These are phyloP conservation scores for Huntiella decipiens DNA, from an alignment of 2,329 filamentous ascomycete genomes.

Conservation along the genomic window DNA sequence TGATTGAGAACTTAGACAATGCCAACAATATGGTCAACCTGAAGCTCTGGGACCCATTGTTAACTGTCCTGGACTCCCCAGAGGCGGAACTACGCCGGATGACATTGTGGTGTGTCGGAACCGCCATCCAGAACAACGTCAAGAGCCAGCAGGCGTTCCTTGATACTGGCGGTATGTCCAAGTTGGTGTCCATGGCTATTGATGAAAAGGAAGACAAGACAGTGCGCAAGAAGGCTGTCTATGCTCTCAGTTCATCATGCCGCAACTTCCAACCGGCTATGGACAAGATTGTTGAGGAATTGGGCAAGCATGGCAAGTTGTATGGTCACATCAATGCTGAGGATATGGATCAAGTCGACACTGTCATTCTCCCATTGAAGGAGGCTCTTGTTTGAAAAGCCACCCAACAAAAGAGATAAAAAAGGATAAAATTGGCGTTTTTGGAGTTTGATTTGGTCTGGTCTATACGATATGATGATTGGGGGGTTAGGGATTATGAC, in stretches of 20 bases:
- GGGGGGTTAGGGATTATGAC: neutral
- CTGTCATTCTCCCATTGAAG: conserved; percentile 44
- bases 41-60: conserved; percentile 62
- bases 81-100: conserved; percentile 59
- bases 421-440: neutral
- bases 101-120: conserved; percentile 89
- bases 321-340: conserved; percentile 51
- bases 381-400: conserved; percentile 2
- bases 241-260: conserved; percentile 68
- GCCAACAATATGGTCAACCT: conserved; percentile 79
- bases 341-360: conserved; percentile 76
- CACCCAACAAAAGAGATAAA: neutral
- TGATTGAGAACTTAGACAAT: conserved; percentile 86
- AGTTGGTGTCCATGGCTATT: conserved; percentile 46
- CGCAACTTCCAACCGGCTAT: conserved; percentile 80
- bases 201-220: conserved; percentile 37
- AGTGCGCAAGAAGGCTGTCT: conserved; percentile 72
- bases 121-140: conserved; percentile 89
- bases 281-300: conserved; percentile 44
- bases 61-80: conserved; percentile 46
- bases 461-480: neutral
- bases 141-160: conserved; percentile 57
- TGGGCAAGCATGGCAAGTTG: conserved; percentile 35
- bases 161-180: conserved; percentile 46
- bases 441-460: neutral